Conservation (phyloP, 2,329 filamentous ascomycete species). For the Ophiognomonia clavigignenti-juglandacearum region DNA sequence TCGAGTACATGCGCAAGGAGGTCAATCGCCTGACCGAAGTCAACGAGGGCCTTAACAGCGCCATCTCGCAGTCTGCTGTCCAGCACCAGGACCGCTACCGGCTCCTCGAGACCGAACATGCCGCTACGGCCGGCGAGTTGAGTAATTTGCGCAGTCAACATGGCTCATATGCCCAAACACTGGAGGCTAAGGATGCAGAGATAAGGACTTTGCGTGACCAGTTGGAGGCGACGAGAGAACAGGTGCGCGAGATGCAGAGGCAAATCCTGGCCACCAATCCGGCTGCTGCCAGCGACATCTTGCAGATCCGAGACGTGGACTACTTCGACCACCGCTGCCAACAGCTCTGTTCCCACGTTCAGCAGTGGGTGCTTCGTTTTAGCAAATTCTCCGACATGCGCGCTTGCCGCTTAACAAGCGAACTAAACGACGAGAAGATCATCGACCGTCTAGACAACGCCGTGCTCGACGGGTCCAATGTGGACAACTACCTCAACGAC, state of each 20-base stretch:
- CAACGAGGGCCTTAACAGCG: slow-evolving; percentile 73
- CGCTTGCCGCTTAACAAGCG: slow-evolving; percentile 74
- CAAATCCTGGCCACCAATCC: slow-evolving; percentile 56
- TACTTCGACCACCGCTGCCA: slow-evolving; percentile 94
- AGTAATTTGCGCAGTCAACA: slow-evolving; percentile 63
- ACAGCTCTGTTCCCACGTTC: slow-evolving; percentile 89
- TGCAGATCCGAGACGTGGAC: slow-evolving; percentile 80
- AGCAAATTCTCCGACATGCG: slow-evolving; percentile 96
- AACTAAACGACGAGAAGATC: slow-evolving; percentile 87
- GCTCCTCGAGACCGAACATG: slow-evolving; percentile 62
- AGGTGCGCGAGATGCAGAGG: slow-evolving; percentile 52
- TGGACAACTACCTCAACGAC: slow-evolving; percentile 81
- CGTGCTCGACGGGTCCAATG: slow-evolving; percentile 88
- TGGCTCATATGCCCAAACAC: slow-evolving; percentile 53
- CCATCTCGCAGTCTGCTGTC: slow-evolving; percentile 70
- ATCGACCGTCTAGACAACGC: slow-evolving; percentile 92
- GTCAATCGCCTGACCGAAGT: slow-evolving; percentile 75
- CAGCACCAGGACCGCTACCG: slow-evolving; percentile 70
- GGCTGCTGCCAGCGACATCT: slow-evolving; percentile 63
- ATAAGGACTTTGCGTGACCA: slow-evolving; percentile 73
- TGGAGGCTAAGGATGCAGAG: slow-evolving; percentile 81
- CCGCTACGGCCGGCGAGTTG: slow-evolving; percentile 63
- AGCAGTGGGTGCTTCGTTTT: slow-evolving; percentile 97
- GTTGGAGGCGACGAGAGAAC: slow-evolving; percentile 65
- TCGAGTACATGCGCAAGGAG: slow-evolving; percentile 78